Base-by-base conservation (phyloP, 2,329 filamentous ascomycete species). In the Huntiella abstrusa region DNA sequence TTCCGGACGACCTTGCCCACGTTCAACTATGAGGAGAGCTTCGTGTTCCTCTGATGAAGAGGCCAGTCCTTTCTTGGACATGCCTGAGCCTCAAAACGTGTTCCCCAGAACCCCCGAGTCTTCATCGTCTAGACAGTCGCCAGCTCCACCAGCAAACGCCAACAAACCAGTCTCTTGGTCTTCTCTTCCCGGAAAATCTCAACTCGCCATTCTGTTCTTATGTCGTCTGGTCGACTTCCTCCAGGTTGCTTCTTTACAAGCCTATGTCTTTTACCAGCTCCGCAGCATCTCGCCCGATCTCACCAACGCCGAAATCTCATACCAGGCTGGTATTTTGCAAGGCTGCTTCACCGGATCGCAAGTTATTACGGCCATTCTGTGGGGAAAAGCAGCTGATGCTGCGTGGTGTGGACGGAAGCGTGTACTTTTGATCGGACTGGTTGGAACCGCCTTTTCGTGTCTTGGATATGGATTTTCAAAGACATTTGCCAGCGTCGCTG, bases 211-310 rank as follows among this genome's bases (percentile, higher is more conserved):
- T 45, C 62, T 86, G 16, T 82, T 79, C 8, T 63, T 84, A 19
- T 75, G 77, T 41, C 75, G 81, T 12, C 63, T 85, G 5, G 80
- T 80, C 6, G 81, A 86, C 57, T 83, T 82, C 40, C 61, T 87
- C 34, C 80, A 81, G 4, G 73, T 83, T 49, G 80, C 78, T 5
- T 77, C 71, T 1, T 59, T 81, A 33, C 72, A 80, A 55, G 71
- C 76, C 37, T 86, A 84, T 57, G 71, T 86, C 57, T 85, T 81
- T 61, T 84, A 82, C 60, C 79, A 83, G 59, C 70, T 85, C 11
- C 75, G 74, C 53, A 77, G 73, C 3, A 81, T 85, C 56, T 59
- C 65, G 50, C 69, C 69, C 2, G 71, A 68, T 0, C 58, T 71
- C 11, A 64, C 68, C 12, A 67, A 72, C 47, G 58, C 66, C 17